Conservation (phyloP, 164 flowering plant genomes). For the Piper longum region DNA sequence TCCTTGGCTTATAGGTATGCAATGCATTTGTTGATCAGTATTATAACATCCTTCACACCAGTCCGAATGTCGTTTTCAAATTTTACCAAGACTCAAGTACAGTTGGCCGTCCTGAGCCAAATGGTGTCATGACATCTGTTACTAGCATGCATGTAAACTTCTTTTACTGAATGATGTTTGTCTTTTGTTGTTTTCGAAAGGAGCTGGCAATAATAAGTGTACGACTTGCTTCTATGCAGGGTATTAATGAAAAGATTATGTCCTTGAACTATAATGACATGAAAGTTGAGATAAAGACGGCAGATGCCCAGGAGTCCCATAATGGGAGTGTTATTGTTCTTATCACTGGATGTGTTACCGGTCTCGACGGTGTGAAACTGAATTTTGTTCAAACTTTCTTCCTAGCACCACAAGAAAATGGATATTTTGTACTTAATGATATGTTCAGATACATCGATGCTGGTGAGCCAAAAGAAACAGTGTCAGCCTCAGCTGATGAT, state of each 20-base stretch:
- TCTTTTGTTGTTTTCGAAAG: no score
- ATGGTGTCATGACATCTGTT: conserved; percentile 45
- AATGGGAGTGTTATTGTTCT: conserved; percentile 52
- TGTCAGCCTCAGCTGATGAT: conserved; percentile 13
- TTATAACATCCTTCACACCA: conserved; percentile 51
- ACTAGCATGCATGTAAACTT: conserved; percentile 44
- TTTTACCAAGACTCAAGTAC: conserved; percentile 60
- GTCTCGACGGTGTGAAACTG: conserved; percentile 24
- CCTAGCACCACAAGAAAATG: conserved; percentile 44
- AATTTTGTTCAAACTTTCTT: conserved; percentile 59
- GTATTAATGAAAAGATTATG: conserved; percentile 17
- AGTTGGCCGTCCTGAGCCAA: conserved; percentile 43
- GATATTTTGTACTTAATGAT: conserved; percentile 63
- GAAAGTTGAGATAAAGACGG: conserved; percentile 44
- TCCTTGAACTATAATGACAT: conserved; percentile 10
- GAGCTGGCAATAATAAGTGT: not conserved
- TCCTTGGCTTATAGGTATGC: conserved; percentile 18
- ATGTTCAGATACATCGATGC: conserved; percentile 51
- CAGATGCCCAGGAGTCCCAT: conserved; percentile 59
- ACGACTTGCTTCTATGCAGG: conserved; percentile 5
- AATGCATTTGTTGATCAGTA: conserved; percentile 70
- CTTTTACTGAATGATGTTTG: not conserved
- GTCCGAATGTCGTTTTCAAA: conserved; percentile 43
- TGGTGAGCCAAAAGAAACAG: conserved; percentile 7
- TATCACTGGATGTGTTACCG: conserved; percentile 53